Conservation (phyloP, 2,329 filamentous ascomycete genomes). For the Microcyclospora pomicola region DNA sequence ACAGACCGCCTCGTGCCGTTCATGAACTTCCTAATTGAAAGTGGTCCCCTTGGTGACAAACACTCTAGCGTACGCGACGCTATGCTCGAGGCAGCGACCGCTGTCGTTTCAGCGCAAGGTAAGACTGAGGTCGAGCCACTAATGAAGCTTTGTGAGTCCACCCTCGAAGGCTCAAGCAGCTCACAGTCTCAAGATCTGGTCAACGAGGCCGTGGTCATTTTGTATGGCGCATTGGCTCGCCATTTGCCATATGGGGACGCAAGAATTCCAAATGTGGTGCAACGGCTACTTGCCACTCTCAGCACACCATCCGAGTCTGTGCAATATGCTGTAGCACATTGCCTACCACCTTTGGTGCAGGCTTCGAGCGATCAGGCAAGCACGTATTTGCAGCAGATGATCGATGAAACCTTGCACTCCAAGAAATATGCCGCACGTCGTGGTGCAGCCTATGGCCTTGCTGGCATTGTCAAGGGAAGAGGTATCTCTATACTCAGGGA, state of each 20-base stretch:
- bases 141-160: conserved; percentile 83
- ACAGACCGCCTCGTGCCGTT: conserved; percentile 59
- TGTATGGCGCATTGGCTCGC: conserved; percentile 85
- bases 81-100: conserved; percentile 83
- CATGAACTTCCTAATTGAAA: conserved; percentile 71
- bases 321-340: conserved; percentile 90
- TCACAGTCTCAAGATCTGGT: conserved; percentile 74
- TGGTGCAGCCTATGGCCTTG: conserved; percentile 87
- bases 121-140: conserved; percentile 71
- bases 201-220: conserved; percentile 93
- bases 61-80: conserved; percentile 64
- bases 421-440: conserved; percentile 89
- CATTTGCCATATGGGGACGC: conserved; percentile 76
- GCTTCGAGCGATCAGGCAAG: conserved; percentile 64
- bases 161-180: conserved; percentile 69
- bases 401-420: conserved; percentile 68
- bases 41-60: conserved; percentile 74
- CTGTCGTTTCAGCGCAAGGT: conserved; percentile 68
- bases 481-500: conserved; percentile 72
- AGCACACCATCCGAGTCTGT: conserved; percentile 94
- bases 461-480: conserved; percentile 76
- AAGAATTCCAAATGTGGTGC: conserved; percentile 77
- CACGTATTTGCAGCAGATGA: conserved; percentile 65
- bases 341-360: conserved; percentile 77
- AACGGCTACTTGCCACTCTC: conserved; percentile 70